phyloP scores from a whole-genome alignment of 2,329 filamentous ascomycete genomes.

The Aureobasidium sp. region DNA sequence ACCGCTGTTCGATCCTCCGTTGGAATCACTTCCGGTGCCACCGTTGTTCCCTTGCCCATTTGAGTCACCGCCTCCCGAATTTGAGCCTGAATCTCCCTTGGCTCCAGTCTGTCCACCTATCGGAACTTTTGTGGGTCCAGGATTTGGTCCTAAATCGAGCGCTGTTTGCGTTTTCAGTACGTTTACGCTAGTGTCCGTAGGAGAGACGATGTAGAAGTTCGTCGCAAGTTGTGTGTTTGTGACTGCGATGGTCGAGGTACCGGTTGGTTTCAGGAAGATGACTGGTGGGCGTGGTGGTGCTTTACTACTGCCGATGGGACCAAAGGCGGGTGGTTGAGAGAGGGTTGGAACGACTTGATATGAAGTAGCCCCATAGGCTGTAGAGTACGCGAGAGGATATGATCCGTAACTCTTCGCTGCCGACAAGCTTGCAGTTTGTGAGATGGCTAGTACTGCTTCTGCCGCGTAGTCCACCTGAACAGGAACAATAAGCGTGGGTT shows the following conservation, averaged over 20 bases:
- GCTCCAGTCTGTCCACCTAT: background rate
- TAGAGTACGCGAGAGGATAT: background rate
- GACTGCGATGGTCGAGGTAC: background rate
- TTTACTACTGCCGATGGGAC: background rate
- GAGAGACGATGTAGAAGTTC: constrained; percentile 9
- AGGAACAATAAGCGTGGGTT: constrained; percentile 36
- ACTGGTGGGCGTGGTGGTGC: constrained; percentile 11
- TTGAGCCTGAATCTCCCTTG: background rate
- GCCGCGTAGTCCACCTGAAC: constrained; percentile 32
- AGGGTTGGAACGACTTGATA: background rate
- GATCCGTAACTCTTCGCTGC: background rate
- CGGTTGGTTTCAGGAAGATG: constrained; percentile 17
- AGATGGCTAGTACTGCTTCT: constrained; percentile 17
- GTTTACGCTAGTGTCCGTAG: background rate
- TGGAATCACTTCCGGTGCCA: background rate
- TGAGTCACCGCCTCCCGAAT: background rate
- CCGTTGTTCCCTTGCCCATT: background rate
- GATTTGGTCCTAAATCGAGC: background rate
- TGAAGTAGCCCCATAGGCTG: background rate
- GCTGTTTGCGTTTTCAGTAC: background rate
- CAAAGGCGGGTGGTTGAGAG: background rate
- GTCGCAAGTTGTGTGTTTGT: background rate
- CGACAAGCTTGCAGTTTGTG: background rate
- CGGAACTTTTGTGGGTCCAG: background rate
- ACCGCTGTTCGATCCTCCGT: background rate